Percentiles rank a stretch among this genome's conserved stretches.
These are phyloP conservation scores for Misopates orontium DNA, from an alignment of 257 asterid species.

Conservation along the genomic window DNA sequence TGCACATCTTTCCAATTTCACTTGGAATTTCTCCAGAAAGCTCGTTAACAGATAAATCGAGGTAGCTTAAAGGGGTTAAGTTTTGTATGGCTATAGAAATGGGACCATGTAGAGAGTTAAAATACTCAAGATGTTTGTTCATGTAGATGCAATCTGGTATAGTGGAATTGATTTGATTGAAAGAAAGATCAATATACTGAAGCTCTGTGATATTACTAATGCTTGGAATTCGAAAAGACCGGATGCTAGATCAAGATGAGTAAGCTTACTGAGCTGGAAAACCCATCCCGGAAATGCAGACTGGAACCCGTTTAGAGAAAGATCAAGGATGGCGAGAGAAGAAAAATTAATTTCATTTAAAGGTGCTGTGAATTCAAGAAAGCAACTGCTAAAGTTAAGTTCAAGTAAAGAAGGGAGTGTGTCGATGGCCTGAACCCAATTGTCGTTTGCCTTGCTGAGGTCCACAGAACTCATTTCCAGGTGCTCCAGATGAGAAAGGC, in stretches of 20 bases:
- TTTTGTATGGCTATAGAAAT: slow-evolving; percentile 19
- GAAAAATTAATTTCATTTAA: neutral
- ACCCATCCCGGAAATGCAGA: slow-evolving; percentile 15
- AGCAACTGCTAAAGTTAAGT: neutral
- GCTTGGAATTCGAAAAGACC: neutral
- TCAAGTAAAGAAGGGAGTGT: slow-evolving; percentile 11
- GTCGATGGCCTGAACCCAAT: slow-evolving; percentile 4
- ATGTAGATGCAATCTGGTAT: slow-evolving; percentile 28
- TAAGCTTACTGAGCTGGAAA: neutral
- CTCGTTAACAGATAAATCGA: slow-evolving; percentile 5
- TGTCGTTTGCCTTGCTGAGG: slow-evolving; percentile 5
- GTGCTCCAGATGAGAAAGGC: slow-evolving; percentile 15
- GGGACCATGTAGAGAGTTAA: slow-evolving; percentile 13
- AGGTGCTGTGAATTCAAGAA: neutral
- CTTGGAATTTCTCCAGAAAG: slow-evolving; percentile 29
- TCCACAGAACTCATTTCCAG: slow-evolving; percentile 7
- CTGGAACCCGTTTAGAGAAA: neutral
- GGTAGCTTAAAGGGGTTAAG: slow-evolving; percentile 11
- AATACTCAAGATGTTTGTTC: slow-evolving; percentile 11
- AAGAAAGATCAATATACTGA: slow-evolving; percentile 7
- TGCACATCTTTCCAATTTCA: slow-evolving; percentile 6
- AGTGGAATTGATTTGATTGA: slow-evolving; percentile 16
- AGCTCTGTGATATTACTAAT: neutral
- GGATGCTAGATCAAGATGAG: neutral
- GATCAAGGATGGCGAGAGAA: slow-evolving; percentile 5